Evolutionary conservation across 306 rosid genomes (phyloP).

Genomic region (Corylus americana): DNA sequence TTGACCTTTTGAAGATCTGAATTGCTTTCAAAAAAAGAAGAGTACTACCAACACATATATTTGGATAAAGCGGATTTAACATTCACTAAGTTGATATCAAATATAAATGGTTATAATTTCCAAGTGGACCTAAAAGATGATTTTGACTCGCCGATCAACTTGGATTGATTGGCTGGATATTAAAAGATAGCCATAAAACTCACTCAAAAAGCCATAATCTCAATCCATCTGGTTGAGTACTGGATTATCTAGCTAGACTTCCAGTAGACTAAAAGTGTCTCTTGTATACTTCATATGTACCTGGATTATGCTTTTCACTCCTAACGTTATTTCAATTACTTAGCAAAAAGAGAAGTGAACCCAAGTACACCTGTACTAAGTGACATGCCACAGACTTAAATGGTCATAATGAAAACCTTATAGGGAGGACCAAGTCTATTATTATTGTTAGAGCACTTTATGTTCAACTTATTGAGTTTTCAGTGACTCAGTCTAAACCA

Average conservation of each 20-base stretch:
- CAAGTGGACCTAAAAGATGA: neutral
- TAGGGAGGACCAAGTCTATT: neutral
- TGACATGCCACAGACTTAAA: neutral
- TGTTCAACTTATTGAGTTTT: neutral
- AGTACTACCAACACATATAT: neutral
- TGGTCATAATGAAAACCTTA: neutral
- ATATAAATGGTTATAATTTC: neutral
- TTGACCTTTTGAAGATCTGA: neutral
- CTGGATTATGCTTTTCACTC: no score
- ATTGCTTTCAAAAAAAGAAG: neutral
- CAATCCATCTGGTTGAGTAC: neutral
- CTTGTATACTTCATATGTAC: no score
- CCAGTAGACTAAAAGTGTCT: neutral
- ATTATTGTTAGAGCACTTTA: neutral
- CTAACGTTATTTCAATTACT: no score
- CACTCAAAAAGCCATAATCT: neutral
- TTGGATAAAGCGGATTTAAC: neutral
- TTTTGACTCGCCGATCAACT: neutral
- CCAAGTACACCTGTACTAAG: neutral
- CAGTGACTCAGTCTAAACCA: neutral
- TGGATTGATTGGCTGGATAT: neutral
- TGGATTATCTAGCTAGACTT: neutral
- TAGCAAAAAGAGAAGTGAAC: neutral
- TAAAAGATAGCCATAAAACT: neutral
- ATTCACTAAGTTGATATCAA: neutral